Evolutionary conservation across 257 asterid genomes (phyloP), one percentile per base, ranked within the genome.

Genomic region (Handroanthus guayacan): DNA sequence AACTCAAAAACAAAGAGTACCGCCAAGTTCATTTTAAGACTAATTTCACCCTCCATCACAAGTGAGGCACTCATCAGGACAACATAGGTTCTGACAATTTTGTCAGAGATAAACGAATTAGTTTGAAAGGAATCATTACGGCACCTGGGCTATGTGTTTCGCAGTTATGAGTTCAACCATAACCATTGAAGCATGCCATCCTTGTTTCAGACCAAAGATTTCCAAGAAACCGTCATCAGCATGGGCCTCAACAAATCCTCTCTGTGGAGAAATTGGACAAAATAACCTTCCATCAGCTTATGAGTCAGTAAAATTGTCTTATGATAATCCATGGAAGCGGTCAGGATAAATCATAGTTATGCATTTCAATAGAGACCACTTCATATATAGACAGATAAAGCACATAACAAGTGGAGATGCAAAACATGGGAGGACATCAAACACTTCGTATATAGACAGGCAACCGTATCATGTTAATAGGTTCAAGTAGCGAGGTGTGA

Each of bases 161-260:
- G 98, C 96, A 31, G 96, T 87, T 64, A 93, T 93, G 36, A 93
- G 83, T 78, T 93, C 97, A 50, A 77, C 94, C 98, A 93, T 93
- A 52, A 93, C 98, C 92, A 93, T 88, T 39, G 98, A 93, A 78
- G 97, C 98, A 82, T 93, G 98, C 98, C 98, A 93, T 75, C 98
- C 98, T 38, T 93, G 98, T 86, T 93, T 93, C 54, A 93, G 75
- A 60, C 97, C 97, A 58, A 93, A 91, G 39, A 91, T 78, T 84
- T 93, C 97, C 67, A 93, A 44, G 44, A 72, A 86, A 57, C 98
- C 96, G 65, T 92, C 97, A 81, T 93, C 97, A 0, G 97, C 91
- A 18, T 87, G 94, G 52, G 96, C 96, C 81, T 88, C 85, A 25
- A 93, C 90, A 69, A 93, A 93, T 71, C 98, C 98, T 82, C 81